Percentiles rank a stretch among this genome's conserved stretches.
Conservation (phyloP, 345 rosid species). For the Noccaea bulbosa region DNA sequence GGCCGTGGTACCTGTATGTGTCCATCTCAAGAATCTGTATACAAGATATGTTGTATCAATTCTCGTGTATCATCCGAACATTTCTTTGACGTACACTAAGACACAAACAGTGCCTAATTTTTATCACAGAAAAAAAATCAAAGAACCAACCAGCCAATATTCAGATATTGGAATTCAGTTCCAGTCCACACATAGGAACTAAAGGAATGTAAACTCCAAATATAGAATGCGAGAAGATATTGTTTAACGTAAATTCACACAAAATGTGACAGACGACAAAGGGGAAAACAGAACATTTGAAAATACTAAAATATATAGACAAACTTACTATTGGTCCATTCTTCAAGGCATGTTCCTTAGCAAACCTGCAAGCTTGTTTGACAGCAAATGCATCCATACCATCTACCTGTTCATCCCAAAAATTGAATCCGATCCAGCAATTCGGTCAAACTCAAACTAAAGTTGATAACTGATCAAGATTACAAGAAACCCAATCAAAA, state of each 20-base stretch:
- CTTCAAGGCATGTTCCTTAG: slow-evolving; percentile 85
- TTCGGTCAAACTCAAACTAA: background rate
- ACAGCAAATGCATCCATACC: slow-evolving; percentile 99
- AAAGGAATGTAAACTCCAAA: background rate
- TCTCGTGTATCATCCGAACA: too few species aligned
- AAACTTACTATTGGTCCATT: slow-evolving; percentile 93
- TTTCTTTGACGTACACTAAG: too few species aligned
- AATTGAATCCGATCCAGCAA: background rate
- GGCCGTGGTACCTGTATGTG: slow-evolving; percentile 98
- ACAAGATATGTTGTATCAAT: slow-evolving; percentile 23
- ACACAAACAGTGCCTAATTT: slow-evolving; percentile 1
- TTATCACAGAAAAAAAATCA: too few species aligned
- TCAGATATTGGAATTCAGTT: slow-evolving; percentile 5
- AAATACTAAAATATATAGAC: slow-evolving; percentile 1
- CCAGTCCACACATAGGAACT: slow-evolving; percentile 10
- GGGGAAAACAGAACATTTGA: too few species aligned
- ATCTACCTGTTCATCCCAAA: slow-evolving; percentile 61
- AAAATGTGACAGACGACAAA: background rate
- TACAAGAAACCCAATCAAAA: background rate
- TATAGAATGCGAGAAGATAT: too few species aligned
- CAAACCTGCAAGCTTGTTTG: slow-evolving; percentile 92
- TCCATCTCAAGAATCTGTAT: slow-evolving; percentile 98
- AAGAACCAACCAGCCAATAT: background rate
- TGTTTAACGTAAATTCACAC: background rate
- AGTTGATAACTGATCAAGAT: background rate